Conservation (phyloP, 2,329 filamentous ascomycete genomes). For the Colletotrichum incanum region DNA sequence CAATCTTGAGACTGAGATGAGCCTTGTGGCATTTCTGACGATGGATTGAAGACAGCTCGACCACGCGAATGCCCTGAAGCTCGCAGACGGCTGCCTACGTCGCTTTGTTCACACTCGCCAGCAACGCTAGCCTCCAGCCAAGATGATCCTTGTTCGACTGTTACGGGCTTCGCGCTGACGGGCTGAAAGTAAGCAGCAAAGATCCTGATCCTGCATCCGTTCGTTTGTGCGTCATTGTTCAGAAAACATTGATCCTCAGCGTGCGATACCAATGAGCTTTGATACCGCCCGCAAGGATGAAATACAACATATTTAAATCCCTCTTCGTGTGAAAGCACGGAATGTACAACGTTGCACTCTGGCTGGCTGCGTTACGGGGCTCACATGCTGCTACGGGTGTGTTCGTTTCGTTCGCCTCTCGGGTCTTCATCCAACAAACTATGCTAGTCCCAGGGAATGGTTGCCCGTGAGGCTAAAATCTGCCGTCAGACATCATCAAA, state of each 20-base stretch:
- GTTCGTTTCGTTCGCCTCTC: not conserved
- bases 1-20: not conserved
- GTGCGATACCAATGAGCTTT: not conserved
- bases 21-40: not conserved
- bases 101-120: not conserved
- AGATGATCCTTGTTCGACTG: not conserved
- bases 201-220: not conserved
- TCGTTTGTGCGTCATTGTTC: not conserved
- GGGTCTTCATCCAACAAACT: not conserved
- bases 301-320: not conserved
- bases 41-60: not conserved
- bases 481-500: slow-evolving; percentile 20
- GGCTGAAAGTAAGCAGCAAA: slow-evolving; percentile 6
- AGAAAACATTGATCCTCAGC: not conserved
- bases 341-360: not conserved
- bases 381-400: not conserved
- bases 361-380: not conserved
- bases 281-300: not conserved
- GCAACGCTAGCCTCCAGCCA: not conserved
- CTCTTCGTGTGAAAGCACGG: not conserved
- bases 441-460: not conserved
- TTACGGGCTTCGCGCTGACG: slow-evolving; percentile 18
- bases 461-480: slow-evolving; percentile 24
- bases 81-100: not conserved
- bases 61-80: too few species aligned